Conservation (phyloP, 2,329 filamentous ascomycete species). For the Fusarium tricinctum region DNA sequence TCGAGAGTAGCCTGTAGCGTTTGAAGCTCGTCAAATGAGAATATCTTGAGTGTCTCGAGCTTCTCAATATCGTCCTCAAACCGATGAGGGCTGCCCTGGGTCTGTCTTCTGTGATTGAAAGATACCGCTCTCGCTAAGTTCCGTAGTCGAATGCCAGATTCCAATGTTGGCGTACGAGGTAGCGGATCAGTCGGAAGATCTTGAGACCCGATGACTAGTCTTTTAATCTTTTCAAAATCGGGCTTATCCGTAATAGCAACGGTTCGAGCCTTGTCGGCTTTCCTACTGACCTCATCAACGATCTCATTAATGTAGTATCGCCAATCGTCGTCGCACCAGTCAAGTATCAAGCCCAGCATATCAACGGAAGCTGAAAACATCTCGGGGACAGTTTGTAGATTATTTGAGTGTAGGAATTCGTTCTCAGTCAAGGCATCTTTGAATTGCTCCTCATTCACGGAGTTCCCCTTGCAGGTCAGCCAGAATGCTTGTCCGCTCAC, state of each 20-base stretch:
- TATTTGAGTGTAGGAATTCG: too few relatives aligned
- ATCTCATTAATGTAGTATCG: constrained; percentile 35
- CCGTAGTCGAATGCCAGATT: background rate
- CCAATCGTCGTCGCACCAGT: constrained; percentile 40
- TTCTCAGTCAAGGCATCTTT: background rate
- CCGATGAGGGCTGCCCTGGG: background rate
- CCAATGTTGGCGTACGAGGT: background rate
- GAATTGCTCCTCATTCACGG: constrained; percentile 8
- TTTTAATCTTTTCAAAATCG: background rate
- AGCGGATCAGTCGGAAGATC: too few relatives aligned
- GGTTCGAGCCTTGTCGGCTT: constrained; percentile 8
- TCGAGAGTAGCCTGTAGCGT: constrained; percentile 16
- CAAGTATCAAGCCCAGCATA: constrained; percentile 15
- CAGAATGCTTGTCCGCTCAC: constrained; percentile 11
- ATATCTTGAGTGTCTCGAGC: background rate
- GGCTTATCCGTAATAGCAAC: constrained; percentile 7
- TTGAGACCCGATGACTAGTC: background rate
- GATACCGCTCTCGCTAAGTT: background rate
- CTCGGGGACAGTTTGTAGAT: background rate
- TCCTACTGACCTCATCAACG: background rate
- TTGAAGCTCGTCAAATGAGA: constrained; percentile 22
- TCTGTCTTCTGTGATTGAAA: background rate
- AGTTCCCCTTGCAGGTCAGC: constrained; percentile 34
- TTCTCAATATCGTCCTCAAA: background rate
- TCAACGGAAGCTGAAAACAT: constrained; percentile 14